Base-by-base conservation (phyloP, 2,329 filamentous ascomycete species). In the Epichloe typhina region DNA sequence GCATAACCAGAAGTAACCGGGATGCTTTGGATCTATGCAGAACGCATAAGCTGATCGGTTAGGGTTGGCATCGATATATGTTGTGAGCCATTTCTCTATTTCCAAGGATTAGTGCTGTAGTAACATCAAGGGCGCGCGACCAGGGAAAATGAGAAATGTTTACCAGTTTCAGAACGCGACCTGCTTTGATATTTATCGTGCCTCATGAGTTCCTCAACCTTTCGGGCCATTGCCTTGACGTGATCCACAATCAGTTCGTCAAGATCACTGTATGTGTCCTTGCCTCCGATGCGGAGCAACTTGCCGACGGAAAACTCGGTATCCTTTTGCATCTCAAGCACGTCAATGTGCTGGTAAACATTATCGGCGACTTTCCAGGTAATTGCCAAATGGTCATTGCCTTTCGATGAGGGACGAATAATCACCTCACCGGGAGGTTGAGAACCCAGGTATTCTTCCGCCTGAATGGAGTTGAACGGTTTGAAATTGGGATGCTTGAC, bases 321-420 rank as follows among this genome's bases (percentile, higher is more conserved):
- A 55, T 95, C 88, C 69, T 98, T 98, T 67, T 95, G 88, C 62
- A 98, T 76, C 69, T 98, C 93, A 39, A 98, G 77, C 36, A 98
- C 91, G 67, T 98, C 93, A 56, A 98, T 88, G 66, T 98, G 93
- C 69, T 98, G 90, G 66, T 90, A 98, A n/a, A 97, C 83, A 53
- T 86, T 85, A 64, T 97, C 89, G 1, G 88, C 85, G 13, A 98
- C 90, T 72, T 98, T 98, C 93, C 93, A 98, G 0, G 93, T 98
- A 45, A 98, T 82, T 7, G 91, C 89, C 50, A 98, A 75, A 71
- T 98, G 93, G 65, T 98, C 93, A 52, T 88, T 86, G 43, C 93
- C 93, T 66, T 95, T 95, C 31, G 89, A 95, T 1, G 89, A 96
- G 3, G 93, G 91, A 43, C 93, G 84, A 62, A 98, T 96, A 54